Conservation (phyloP, 306 rosid genomes). For the Begonia peltatifolia region DNA sequence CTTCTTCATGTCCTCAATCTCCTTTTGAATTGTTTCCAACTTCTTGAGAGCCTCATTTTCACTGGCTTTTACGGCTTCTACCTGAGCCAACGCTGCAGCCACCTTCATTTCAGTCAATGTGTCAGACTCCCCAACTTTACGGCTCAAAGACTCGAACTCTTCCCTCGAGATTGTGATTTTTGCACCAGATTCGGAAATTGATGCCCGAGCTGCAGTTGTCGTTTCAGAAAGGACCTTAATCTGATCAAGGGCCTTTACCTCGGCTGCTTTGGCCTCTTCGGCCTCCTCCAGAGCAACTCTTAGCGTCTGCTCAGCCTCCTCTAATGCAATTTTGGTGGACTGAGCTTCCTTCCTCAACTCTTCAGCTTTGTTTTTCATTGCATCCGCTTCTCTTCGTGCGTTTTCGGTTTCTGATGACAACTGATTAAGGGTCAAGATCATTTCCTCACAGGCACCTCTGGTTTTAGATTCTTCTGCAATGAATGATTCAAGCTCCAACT, state of each 20-base stretch:
- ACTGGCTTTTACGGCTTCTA: slow-evolving; percentile 96
- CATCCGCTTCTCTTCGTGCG: slow-evolving; percentile 62
- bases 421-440: slow-evolving; percentile 64
- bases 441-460: slow-evolving; percentile 64
- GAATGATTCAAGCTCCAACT: slow-evolving; percentile 73
- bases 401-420: slow-evolving; percentile 50
- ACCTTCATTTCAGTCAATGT: slow-evolving; percentile 82
- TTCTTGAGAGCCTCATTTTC: slow-evolving; percentile 64
- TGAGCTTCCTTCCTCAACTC: slow-evolving; percentile 67
- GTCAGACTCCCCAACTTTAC: slow-evolving; percentile 80
- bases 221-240: slow-evolving; percentile 56
- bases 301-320: slow-evolving; percentile 64
- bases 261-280: slow-evolving; percentile 72
- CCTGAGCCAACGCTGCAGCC: slow-evolving; percentile 95
- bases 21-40: slow-evolving; percentile 63
- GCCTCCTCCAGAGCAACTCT: slow-evolving; percentile 62
- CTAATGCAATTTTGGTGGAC: slow-evolving; percentile 39
- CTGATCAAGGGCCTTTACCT: slow-evolving; percentile 66
- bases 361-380: slow-evolving; percentile 52
- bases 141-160: slow-evolving; percentile 67
- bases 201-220: slow-evolving; percentile 74
- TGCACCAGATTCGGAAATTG: slow-evolving; percentile 74
- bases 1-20: slow-evolving; percentile 59
- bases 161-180: slow-evolving; percentile 67
- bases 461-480: slow-evolving; percentile 60